Percentiles rank a stretch among this genome's conserved stretches.
These are phyloP conservation scores for Pyrus communis DNA, from an alignment of 306 rosid genomes.

Conservation along the genomic window DNA sequence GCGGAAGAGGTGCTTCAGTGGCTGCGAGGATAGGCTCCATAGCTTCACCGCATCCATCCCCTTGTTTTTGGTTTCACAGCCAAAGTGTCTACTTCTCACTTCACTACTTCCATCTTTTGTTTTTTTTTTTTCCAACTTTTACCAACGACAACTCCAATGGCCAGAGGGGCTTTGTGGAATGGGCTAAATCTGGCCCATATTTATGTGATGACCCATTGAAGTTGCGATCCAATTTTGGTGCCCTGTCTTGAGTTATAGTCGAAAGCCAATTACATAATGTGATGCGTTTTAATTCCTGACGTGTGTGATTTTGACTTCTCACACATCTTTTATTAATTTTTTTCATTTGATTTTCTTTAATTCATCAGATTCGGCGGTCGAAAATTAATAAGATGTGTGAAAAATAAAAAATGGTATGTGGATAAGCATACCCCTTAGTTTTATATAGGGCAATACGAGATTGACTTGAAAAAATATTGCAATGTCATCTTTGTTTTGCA, in stretches of 20 bases:
- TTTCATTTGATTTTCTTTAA: too few species aligned
- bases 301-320: too few species aligned
- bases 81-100: not conserved
- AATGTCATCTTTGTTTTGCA: too few species aligned
- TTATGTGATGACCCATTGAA: not conserved
- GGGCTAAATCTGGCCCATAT: not conserved
- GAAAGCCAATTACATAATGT: not conserved
- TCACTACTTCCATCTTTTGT: not conserved
- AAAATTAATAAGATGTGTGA: too few species aligned
- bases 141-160: not conserved
- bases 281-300: too few species aligned
- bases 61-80: not conserved
- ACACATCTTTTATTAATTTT: too few species aligned
- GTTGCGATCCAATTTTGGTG: not conserved
- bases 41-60: constrained; percentile 50
- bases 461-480: too few species aligned
- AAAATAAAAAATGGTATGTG: too few species aligned
- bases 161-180: not conserved
- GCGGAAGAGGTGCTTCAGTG: constrained; percentile 49
- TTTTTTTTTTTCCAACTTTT: rapidly evolving
- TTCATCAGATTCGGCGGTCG: rapidly evolving
- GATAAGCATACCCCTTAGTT: too few species aligned
- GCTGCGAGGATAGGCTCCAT: constrained; percentile 38
- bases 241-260: not conserved
- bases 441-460: too few species aligned